Evolutionary conservation across 257 asterid species (phyloP).

Genomic region (Coffea eugenioides): DNA sequence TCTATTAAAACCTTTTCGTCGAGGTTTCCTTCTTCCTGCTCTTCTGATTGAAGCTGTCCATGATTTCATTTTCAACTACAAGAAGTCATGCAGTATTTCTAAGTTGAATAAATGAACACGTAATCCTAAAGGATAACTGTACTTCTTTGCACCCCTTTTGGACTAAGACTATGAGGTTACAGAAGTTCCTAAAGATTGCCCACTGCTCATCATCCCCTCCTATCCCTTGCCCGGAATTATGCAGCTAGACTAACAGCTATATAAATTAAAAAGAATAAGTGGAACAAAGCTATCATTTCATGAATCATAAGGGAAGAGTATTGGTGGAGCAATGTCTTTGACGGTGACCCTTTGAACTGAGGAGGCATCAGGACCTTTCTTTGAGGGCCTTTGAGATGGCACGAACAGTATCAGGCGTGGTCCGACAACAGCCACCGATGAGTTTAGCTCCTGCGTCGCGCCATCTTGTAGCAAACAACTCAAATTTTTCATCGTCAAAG

Average conservation of each 20-base stretch:
- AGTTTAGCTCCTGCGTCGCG: slow-evolving; percentile 74
- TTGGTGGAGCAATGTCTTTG: neutral
- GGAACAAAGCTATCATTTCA: neutral
- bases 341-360: neutral
- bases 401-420: slow-evolving; percentile 60
- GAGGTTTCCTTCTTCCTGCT: too few relatives aligned
- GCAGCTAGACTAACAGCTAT: neutral
- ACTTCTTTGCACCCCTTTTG: neutral
- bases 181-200: neutral
- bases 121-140: neutral
- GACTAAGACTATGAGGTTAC: neutral
- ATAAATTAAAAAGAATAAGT: neutral
- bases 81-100: neutral
- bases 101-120: neutral
- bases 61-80: neutral
- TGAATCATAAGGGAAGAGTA: neutral
- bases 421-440: slow-evolving; percentile 82
- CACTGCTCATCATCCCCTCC: neutral
- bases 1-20: too few relatives aligned
- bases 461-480: slow-evolving; percentile 56
- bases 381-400: slow-evolving; percentile 58
- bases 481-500: slow-evolving; percentile 61
- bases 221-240: neutral
- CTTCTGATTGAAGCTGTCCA: too few relatives aligned
- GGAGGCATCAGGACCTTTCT: slow-evolving; percentile 21